Evolutionary conservation across 2,329 filamentous ascomycete genomes (phyloP).

Genomic region (Calonectria fujianensis): DNA sequence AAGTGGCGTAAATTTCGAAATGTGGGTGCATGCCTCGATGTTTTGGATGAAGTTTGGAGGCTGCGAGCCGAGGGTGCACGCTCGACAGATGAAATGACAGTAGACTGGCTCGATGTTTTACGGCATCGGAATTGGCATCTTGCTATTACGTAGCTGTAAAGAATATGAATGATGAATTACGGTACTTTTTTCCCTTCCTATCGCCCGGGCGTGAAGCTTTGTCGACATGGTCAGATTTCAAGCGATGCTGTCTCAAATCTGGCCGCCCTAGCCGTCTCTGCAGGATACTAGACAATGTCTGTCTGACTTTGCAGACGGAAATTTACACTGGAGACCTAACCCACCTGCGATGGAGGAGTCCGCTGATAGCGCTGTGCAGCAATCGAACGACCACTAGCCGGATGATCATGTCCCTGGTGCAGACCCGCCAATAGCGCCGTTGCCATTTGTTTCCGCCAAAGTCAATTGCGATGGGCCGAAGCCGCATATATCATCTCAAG

Average conservation of each 20-base stretch:
- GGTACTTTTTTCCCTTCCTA: not conserved
- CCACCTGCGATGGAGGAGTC: too few species aligned
- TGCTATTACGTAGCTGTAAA: conserved; percentile 19
- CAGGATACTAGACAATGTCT: too few species aligned
- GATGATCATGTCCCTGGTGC: not conserved
- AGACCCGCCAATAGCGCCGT: conserved; percentile 24
- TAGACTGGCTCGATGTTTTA: conserved; percentile 38
- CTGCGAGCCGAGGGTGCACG: conserved; percentile 18
- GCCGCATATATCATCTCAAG: not conserved
- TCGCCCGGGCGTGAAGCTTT: too few species aligned
- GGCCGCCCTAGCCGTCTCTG: too few species aligned
- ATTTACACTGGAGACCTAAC: too few species aligned
- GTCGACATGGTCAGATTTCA: too few species aligned
- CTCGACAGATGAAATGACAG: not conserved
- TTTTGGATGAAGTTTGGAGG: conserved; percentile 38
- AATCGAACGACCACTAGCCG: too few species aligned
- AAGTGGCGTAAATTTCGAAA: conserved; percentile 37
- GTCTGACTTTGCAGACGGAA: too few species aligned
- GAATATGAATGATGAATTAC: not conserved
- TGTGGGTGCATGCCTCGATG: conserved; percentile 27
- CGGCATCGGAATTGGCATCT: conserved; percentile 32
- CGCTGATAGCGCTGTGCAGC: not conserved
- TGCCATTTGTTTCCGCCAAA: fast-evolving
- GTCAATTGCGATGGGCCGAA: too few species aligned
- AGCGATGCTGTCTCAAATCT: too few species aligned